Base-by-base conservation (phyloP, 139 green algal genomes). In the Microglena sp. region DNA sequence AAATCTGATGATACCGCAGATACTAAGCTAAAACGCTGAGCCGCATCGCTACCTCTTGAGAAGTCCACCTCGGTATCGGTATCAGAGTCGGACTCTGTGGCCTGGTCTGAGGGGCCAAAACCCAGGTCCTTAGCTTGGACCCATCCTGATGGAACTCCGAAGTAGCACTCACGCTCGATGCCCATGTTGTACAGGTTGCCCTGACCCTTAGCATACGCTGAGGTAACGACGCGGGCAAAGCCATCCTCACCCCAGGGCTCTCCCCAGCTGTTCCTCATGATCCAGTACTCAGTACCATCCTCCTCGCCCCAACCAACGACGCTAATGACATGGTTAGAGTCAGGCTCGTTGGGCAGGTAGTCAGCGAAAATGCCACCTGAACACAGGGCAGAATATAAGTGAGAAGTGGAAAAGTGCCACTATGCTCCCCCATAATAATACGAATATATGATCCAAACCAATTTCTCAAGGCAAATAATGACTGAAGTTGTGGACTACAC, bases 301-400 rank as follows among this genome's bases (percentile, higher is more conserved):
- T 92, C 76, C 15, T 83, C 71, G 21, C 82, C 87, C 89, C 89
- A 97, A 35, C 91, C 91, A 15, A 94, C 77, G 0, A 97, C 82
- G 30, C 60, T 79, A 45, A 97, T 74, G 44, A 95, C 79, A 69
- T 97, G 91, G 80, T 95, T 95, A 61, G 84, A 79, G 22, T 60
- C 0, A 0, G 67, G 56, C 30, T 63, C 28, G n/a, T n/a, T n/a
- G 1, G 30, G 21, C 55, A 67, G 68, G 24, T 35, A 40, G 69
- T 86, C 70, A 5, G 75, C 75, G 45, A 77, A 82, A 29, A 86
- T 55, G 15, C 67, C 70, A 33, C 75, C 78, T 63, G 72, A n/a
- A n/a, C n/a, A n/a, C n/a, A n/a, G n/a, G n/a, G 18, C 28, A 2
- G 22, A 44, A 18, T n/a, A n/a, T n/a, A n/a, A n/a, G n/a, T n/a